A percentile compares a stretch with the other conserved stretches of the same genome.
Conservation (phyloP, 2,329 filamentous ascomycete species). For the Remersonia thermophila region DNA sequence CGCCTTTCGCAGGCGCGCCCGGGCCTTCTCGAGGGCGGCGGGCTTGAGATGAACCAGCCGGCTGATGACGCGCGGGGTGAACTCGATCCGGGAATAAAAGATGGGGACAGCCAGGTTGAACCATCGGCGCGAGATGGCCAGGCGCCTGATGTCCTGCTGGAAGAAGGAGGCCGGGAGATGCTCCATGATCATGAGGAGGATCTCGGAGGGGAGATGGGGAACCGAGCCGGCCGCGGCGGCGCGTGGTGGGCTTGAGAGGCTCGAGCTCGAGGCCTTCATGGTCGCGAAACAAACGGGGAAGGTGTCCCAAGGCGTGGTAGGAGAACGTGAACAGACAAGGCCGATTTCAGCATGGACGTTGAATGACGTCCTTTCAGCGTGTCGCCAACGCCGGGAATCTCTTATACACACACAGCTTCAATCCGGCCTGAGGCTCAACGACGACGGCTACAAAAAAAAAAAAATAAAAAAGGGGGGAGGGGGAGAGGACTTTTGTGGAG, state of each 20-base stretch:
- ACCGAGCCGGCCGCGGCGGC: neutral
- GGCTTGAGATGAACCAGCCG: slow-evolving; percentile 11
- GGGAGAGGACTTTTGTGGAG: no score
- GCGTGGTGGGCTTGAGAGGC: neutral
- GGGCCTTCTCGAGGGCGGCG: slow-evolving; percentile 3
- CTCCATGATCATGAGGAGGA: slow-evolving; percentile 14
- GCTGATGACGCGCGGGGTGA: slow-evolving; percentile 12
- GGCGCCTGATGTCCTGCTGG: slow-evolving; percentile 12
- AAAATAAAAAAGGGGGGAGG: no score
- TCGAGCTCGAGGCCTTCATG: neutral
- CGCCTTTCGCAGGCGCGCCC: slow-evolving; percentile 6
- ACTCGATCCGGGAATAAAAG: slow-evolving; percentile 12
- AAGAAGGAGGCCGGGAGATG: slow-evolving; percentile 12
- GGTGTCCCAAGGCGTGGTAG: no score
- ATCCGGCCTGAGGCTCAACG: no score
- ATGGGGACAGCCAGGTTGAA: slow-evolving; percentile 9
- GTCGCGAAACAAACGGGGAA: neutral
- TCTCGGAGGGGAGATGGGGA: slow-evolving; percentile 11
- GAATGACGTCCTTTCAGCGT: no score
- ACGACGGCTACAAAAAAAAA: no score
- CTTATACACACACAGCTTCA: no score
- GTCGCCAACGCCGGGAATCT: no score
- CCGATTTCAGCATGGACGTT: no score
- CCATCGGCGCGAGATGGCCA: slow-evolving; percentile 12
- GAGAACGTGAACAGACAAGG: no score